A percentile compares a stretch with the other conserved stretches of the same genome.
These are phyloP conservation scores for Globisporangium takayamanum DNA, from an alignment of 352 stramenopile genomes.

Conservation along the genomic window DNA sequence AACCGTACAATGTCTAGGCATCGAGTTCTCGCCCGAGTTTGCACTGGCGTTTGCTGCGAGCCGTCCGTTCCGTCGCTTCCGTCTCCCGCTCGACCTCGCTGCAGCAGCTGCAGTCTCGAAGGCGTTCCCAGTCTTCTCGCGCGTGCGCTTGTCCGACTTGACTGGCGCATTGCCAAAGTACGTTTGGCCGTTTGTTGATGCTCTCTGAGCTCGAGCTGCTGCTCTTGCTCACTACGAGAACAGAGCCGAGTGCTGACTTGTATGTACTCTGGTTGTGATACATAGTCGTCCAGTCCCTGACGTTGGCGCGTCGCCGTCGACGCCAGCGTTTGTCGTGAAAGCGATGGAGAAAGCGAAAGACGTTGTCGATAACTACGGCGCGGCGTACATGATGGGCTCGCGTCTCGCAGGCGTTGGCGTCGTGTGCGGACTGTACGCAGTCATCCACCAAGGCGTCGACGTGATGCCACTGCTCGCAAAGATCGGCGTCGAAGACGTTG, in stretches of 20 bases:
- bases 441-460: constrained; percentile 82
- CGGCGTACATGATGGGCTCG: constrained; percentile 86
- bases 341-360: constrained; percentile 63
- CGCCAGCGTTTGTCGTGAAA: constrained; percentile 41
- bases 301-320: constrained; percentile 7
- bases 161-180: constrained; percentile 51
- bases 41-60: constrained; percentile 79
- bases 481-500: constrained; percentile 62
- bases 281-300: constrained; percentile 19
- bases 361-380: constrained; percentile 83
- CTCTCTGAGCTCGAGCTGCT: not conserved
- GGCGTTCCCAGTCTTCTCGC: constrained; percentile 64
- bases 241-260: not conserved
- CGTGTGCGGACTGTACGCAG: constrained; percentile 58
- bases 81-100: constrained; percentile 70
- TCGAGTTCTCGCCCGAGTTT: constrained; percentile 82
- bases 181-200: not conserved
- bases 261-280: not conserved
- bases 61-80: constrained; percentile 73
- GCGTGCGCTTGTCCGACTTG: constrained; percentile 65
- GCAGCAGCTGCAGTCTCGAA: constrained; percentile 60
- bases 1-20: constrained; percentile 13
- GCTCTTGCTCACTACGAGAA: not conserved
- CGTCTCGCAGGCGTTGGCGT: constrained; percentile 72
- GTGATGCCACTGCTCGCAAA: constrained; percentile 71